These are phyloP conservation scores for Moelleriella libera DNA, from an alignment of 2,329 filamentous ascomycete species.

Conservation along the genomic window DNA sequence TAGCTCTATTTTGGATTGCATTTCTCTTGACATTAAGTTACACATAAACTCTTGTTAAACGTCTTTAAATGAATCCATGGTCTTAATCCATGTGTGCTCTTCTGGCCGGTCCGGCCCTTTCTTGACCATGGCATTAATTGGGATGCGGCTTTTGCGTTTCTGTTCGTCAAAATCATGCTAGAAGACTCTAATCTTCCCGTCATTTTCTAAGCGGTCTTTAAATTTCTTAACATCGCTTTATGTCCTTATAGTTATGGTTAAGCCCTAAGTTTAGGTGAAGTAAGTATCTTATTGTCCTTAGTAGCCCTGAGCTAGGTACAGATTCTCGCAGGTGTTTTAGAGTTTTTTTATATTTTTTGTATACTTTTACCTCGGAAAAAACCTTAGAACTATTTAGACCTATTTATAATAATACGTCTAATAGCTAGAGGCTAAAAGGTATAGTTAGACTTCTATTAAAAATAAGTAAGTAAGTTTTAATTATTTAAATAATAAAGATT, in stretches of 20 bases:
- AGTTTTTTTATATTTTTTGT: background rate
- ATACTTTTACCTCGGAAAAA: background rate
- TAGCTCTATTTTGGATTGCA: background rate
- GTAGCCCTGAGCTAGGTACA: background rate
- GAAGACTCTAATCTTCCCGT: background rate
- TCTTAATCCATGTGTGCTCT: slow-evolving; percentile 1
- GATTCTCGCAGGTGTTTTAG: background rate
- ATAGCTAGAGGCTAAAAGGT: too few relatives aligned
- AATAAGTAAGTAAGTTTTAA: too few relatives aligned
- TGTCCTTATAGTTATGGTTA: background rate
- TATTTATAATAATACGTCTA: too few relatives aligned
- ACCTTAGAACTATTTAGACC: background rate
- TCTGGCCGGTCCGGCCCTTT: background rate
- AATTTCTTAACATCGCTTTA: background rate
- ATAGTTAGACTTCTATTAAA: too few relatives aligned
- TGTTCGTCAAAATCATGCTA: background rate
- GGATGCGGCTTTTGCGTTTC: background rate
- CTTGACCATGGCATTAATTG: background rate
- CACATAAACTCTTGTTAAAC: background rate
- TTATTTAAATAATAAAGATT: too few relatives aligned
- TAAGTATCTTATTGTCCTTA: background rate
- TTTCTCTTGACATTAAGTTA: background rate
- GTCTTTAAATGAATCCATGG: background rate
- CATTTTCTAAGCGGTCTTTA: background rate
- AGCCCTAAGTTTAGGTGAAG: background rate